Conservation (phyloP, 108 stramenopile species). For the Skeletonema potamos region DNA sequence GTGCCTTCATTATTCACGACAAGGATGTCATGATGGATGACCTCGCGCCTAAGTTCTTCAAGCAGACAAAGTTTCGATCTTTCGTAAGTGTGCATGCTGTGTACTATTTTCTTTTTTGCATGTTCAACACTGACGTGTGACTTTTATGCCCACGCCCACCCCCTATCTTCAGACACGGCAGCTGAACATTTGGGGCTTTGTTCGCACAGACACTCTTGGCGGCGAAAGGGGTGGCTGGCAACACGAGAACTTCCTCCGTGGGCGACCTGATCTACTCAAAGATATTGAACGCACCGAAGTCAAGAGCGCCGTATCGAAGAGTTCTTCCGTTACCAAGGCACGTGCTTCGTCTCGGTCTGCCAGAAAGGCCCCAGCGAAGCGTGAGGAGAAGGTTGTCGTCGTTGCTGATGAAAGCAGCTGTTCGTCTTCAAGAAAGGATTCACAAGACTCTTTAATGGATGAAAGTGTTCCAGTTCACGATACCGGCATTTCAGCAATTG, state of each 20-base stretch:
- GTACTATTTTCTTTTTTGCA: neutral
- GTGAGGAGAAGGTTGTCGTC: neutral
- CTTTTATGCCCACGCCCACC: neutral
- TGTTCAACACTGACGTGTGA: neutral
- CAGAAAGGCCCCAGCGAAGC: neutral
- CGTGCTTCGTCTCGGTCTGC: neutral
- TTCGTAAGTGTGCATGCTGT: neutral
- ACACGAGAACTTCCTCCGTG: conserved; percentile 21
- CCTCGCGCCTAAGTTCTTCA: conserved; percentile 4
- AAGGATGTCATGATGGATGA: conserved; percentile 3
- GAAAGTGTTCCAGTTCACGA: neutral
- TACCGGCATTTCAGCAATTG: neutral
- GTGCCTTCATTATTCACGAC: conserved; percentile 4
- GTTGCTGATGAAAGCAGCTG: neutral
- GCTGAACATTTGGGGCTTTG: conserved; percentile 3
- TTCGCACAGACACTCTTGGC: neutral
- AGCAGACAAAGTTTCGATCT: conserved; percentile 10
- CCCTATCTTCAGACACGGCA: neutral
- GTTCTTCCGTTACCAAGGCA: neutral
- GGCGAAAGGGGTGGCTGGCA: neutral
- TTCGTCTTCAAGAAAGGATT: neutral
- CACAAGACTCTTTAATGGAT: neutral
- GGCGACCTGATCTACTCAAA: conserved; percentile 13
- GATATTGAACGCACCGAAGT: conserved; percentile 15
- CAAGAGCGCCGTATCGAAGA: neutral